Evolutionary conservation across 345 rosid species (phyloP), one percentile per base, ranked within the genome.

Genomic region (Populus deltoides): DNA sequence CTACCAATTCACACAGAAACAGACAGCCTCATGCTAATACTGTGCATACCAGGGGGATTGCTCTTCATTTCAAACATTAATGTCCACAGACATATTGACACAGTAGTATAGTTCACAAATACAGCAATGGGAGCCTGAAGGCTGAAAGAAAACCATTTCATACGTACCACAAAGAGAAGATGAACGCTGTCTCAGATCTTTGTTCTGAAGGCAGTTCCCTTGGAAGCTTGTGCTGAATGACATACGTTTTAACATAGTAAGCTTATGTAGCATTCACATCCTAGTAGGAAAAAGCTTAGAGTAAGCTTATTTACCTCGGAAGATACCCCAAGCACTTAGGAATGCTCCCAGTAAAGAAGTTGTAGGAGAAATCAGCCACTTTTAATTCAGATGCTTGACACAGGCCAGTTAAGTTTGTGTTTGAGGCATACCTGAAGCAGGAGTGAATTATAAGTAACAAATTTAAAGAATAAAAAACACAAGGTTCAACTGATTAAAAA

Each of bases 311-410:
- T 47, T 88, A 93, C 99, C 91, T 85, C n/a, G 98, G 94, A 77
- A 96, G 91, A 85, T 83, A 71, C 71, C 80, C 84, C 85, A 93
- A 84, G 87, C 99, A 96, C 82, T 91, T 92, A 1, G 99, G 99
- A 80, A 96, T 88, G 81, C 83, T 84, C 75, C 99, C 99, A 70
- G 80, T 86, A 29, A 96, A 90, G 86, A 90, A 96, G 87, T 96
- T 96, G 81, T 78, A 92, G 10, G 99, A 92, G 80, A 96, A 90
- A 84, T 96, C 97, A 15, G 89, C 97, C 65, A 84, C 90, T 86
- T 88, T 88, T 72, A 93, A 83, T 73, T 68, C 89, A 82, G 97
- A 87, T 74, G 90, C 86, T 80, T 83, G 89, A 88, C 99, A 96
- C 77, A 96, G 80, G 76, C 94, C 94, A 61, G 88, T 92, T 69